These are phyloP conservation scores for Erysiphe neolycopersici DNA, from an alignment of 2,329 filamentous ascomycete genomes.

Conservation along the genomic window DNA sequence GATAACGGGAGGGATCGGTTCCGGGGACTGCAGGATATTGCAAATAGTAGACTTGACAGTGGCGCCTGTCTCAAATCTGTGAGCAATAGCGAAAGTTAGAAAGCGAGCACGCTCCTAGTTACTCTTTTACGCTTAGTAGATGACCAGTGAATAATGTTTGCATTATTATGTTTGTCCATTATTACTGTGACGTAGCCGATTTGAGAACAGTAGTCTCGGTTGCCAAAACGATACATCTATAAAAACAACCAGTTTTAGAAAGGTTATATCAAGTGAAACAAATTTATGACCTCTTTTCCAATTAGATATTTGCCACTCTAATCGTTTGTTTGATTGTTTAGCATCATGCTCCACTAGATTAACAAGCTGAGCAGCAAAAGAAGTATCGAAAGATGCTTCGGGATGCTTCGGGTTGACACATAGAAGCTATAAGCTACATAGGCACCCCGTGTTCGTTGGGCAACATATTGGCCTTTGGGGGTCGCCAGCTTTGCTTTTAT, in stretches of 20 bases:
- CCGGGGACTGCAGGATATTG: not conserved
- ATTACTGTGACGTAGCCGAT: not conserved
- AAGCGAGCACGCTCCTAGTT: not conserved
- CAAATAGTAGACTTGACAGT: not conserved
- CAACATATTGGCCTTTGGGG: not conserved
- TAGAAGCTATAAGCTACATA: not conserved
- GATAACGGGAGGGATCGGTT: not conserved
- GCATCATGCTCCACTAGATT: not conserved
- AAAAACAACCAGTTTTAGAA: conserved; percentile 1
- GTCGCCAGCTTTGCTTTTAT: not conserved
- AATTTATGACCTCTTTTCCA: not conserved
- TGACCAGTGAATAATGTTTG: conserved; percentile 1
- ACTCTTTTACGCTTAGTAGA: not conserved
- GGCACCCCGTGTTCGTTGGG: not conserved
- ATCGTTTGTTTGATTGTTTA: not conserved
- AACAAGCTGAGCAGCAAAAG: not conserved
- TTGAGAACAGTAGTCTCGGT: not conserved
- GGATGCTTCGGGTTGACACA: conserved; percentile 1
- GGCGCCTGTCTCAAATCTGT: not conserved
- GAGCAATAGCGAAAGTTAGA: not conserved
- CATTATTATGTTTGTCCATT: not conserved
- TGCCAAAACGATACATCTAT: not conserved
- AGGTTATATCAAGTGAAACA: not conserved
- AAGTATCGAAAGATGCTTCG: conserved; percentile 2
- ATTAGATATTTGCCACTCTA: not conserved